A percentile compares a stretch with the other conserved stretches of the same genome.
Evolutionary conservation across 2,329 filamentous ascomycete genomes (phyloP).

Genomic region (Chrysoporthe cubensis): DNA sequence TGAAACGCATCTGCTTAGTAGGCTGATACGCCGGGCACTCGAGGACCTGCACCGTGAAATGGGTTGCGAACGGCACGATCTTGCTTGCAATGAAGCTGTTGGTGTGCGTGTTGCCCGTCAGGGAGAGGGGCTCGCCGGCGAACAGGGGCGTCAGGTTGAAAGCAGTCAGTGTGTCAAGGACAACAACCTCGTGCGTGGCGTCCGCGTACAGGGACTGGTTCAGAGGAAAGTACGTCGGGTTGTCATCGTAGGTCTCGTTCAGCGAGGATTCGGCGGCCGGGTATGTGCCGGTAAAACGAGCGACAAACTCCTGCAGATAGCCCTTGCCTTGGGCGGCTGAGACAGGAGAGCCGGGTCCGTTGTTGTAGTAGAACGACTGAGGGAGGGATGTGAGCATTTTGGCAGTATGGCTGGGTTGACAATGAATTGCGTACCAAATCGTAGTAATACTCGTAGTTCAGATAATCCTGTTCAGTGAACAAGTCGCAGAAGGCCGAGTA

Average conservation of each 20-base stretch:
- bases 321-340: slow-evolving; percentile 39
- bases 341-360: slow-evolving; percentile 40
- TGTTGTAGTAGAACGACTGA: slow-evolving; percentile 38
- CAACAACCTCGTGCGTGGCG: slow-evolving; percentile 47
- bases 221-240: slow-evolving; percentile 46
- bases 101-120: slow-evolving; percentile 29
- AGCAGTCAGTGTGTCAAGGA: slow-evolving; percentile 38
- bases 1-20: slow-evolving; percentile 39
- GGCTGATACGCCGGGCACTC: slow-evolving; percentile 38
- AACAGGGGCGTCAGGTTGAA: slow-evolving; percentile 40
- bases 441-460: slow-evolving; percentile 49
- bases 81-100: slow-evolving; percentile 39
- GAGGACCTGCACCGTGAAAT: slow-evolving; percentile 40
- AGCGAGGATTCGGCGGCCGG: slow-evolving; percentile 36
- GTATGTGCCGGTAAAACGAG: slow-evolving; percentile 37
- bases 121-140: slow-evolving; percentile 35
- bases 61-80: slow-evolving; percentile 39
- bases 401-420: neutral
- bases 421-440: slow-evolving; percentile 38
- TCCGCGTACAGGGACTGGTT: slow-evolving; percentile 48
- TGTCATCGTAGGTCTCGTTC: slow-evolving; percentile 43
- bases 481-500: slow-evolving; percentile 47
- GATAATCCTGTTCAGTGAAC: slow-evolving; percentile 46
- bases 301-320: slow-evolving; percentile 40
- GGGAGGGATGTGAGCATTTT: slow-evolving; percentile 27